These are phyloP conservation scores for Vicia villosa DNA, from an alignment of 306 rosid genomes.

Conservation along the genomic window DNA sequence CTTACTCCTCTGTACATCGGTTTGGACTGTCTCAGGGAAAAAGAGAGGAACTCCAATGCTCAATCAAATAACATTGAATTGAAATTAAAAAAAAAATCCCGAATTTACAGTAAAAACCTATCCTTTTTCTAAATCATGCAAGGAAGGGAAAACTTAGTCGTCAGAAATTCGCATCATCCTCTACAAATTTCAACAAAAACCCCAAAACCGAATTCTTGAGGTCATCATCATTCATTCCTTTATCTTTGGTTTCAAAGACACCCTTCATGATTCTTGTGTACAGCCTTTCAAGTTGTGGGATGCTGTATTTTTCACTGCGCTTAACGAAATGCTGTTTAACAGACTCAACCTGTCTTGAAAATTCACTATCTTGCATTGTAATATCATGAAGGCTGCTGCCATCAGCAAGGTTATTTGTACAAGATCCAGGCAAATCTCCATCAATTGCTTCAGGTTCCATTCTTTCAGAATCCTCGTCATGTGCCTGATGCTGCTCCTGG, in stretches of 20 bases:
- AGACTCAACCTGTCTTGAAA: constrained; percentile 58
- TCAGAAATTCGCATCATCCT: constrained; percentile 82
- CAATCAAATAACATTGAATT: constrained; percentile 41
- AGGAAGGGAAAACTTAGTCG: constrained; percentile 12
- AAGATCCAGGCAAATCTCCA: constrained; percentile 44
- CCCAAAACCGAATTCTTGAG: constrained; percentile 62
- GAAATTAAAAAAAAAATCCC: constrained; percentile 41
- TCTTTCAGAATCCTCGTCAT: constrained; percentile 44
- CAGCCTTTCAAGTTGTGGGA: constrained; percentile 90
- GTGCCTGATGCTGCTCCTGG: constrained; percentile 52
- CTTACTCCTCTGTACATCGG: constrained; percentile 16
- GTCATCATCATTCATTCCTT: constrained; percentile 43
- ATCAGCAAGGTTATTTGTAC: constrained; percentile 44
- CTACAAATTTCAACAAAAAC: constrained; percentile 66
- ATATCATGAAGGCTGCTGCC: constrained; percentile 46
- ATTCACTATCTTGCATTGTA: constrained; percentile 50
- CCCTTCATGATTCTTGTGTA: constrained; percentile 88
- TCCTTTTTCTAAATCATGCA: constrained; percentile 32
- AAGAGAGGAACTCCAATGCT: constrained; percentile 35
- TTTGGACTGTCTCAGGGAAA: constrained; percentile 3
- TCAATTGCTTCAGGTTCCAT: constrained; percentile 44
- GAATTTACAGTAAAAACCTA: constrained; percentile 60
- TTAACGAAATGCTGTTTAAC: constrained; percentile 57
- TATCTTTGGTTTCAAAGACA: constrained; percentile 62
- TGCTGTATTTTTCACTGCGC: constrained; percentile 57